Evolutionary conservation across 257 asterid species (phyloP).

Genomic region (Solanum clarkiae): DNA sequence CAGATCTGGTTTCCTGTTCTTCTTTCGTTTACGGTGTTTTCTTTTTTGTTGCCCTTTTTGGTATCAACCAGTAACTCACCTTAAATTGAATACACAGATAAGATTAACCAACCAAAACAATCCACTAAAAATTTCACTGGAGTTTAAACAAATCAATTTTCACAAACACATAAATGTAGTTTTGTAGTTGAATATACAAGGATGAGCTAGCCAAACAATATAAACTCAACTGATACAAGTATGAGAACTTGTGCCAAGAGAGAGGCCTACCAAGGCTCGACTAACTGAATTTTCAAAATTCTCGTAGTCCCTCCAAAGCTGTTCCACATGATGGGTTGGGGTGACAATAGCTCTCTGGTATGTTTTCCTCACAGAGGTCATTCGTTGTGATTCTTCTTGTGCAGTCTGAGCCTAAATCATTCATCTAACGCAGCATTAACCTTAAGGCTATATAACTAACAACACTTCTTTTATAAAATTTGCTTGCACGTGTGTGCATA

Average conservation of each 20-base stretch:
- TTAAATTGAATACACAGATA: background rate
- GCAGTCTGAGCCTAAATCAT: constrained; percentile 62
- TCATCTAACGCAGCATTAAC: constrained; percentile 5
- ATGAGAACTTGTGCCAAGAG: constrained; percentile 1
- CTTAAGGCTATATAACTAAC: constrained; percentile 2
- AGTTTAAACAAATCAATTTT: background rate
- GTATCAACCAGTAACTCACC: background rate
- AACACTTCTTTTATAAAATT: background rate
- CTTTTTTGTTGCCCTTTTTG: background rate
- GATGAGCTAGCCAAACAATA: background rate
- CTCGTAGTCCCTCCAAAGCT: constrained; percentile 97
- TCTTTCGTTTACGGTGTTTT: background rate
- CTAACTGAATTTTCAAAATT: constrained; percentile 90
- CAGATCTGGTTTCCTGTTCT: background rate
- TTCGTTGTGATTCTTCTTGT: constrained; percentile 69
- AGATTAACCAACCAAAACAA: background rate
- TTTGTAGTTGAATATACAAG: background rate
- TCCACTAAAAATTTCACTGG: background rate
- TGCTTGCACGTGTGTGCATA: background rate
- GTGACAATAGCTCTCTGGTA: constrained; percentile 88
- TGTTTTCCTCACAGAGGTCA: constrained; percentile 73
- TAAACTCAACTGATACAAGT: background rate
- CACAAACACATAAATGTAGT: background rate
- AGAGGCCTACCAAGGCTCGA: constrained; percentile 71
- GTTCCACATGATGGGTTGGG: constrained; percentile 88